These are phyloP conservation scores for Microsporum audouinii DNA, from an alignment of 2,329 filamentous ascomycete species.

Conservation along the genomic window DNA sequence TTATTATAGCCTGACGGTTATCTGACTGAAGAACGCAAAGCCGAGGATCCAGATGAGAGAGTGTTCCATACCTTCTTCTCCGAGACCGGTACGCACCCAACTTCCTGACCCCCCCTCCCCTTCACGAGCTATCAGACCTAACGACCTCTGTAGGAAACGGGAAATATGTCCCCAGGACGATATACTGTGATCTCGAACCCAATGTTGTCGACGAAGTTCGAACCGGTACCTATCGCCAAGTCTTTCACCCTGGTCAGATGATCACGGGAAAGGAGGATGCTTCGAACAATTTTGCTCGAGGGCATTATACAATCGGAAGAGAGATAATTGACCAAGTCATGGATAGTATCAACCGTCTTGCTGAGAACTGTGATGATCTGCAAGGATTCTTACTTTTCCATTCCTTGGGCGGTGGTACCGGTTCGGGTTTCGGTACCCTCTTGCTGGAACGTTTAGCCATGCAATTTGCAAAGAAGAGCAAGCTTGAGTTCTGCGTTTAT, in stretches of 20 bases:
- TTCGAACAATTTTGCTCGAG: conserved; percentile 99
- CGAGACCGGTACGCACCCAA: conserved; percentile 68
- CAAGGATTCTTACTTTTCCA: conserved; percentile 84
- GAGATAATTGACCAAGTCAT: conserved; percentile 97
- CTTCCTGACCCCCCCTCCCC: conserved; percentile 14
- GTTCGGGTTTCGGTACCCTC: conserved; percentile 55
- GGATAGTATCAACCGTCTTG: conserved; percentile 94
- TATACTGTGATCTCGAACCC: conserved; percentile 99
- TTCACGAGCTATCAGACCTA: conserved; percentile 11
- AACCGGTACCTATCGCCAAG: conserved; percentile 86
- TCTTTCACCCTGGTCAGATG: conserved; percentile 99
- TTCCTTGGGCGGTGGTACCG: conserved; percentile 57
- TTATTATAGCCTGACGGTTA: conserved; percentile 77
- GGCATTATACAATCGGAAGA: conserved; percentile 99
- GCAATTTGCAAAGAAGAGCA: conserved; percentile 58
- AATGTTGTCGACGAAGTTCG: conserved; percentile 99
- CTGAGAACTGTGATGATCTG: conserved; percentile 94
- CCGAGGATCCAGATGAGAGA: conserved; percentile 69
- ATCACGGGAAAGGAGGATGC: conserved; percentile 99
- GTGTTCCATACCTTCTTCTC: conserved; percentile 99
- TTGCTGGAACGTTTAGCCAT: conserved; percentile 52
- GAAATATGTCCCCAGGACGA: conserved; percentile 97
- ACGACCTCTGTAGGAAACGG: conserved; percentile 58
- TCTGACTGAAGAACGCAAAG: conserved; percentile 96
- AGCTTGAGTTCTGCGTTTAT: conserved; percentile 57